Conservation (phyloP, 441 rosid genomes). For the Breynia disticha region DNA sequence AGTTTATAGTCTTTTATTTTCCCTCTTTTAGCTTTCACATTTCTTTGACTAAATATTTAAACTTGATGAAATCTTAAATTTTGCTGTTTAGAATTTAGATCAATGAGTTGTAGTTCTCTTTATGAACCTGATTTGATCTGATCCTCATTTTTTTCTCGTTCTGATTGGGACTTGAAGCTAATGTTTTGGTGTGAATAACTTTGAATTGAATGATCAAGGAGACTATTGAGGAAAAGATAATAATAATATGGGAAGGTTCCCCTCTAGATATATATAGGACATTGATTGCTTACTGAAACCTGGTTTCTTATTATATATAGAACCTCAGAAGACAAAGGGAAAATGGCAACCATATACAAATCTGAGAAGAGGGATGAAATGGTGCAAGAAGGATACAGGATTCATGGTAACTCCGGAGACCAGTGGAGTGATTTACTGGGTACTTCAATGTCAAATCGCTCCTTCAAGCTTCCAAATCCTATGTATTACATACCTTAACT, state of each 20-base stretch:
- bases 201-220: no score
- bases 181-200: no score
- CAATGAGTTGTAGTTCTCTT: background rate
- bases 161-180: background rate
- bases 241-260: no score
- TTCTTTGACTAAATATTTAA: background rate
- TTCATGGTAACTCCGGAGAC: conserved; percentile 81
- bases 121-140: conserved; percentile 5
- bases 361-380: conserved; percentile 75
- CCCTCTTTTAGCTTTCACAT: background rate
- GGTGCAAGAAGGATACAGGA: conserved; percentile 57
- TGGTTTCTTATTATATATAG: conserved; percentile 19
- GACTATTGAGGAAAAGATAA: no score
- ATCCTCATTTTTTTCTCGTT: conserved; percentile 5
- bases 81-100: background rate
- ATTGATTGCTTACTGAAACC: background rate
- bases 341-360: conserved; percentile 53
- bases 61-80: background rate
- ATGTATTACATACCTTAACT: conserved; percentile 67
- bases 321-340: conserved; percentile 41
- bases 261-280: no score
- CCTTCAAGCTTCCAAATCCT: conserved; percentile 84
- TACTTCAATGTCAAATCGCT: conserved; percentile 43
- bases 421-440: conserved; percentile 93
- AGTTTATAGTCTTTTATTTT: background rate